These are phyloP conservation scores for Juglanconis sp. DNA, from an alignment of 2,329 filamentous ascomycete species.

Conservation along the genomic window DNA sequence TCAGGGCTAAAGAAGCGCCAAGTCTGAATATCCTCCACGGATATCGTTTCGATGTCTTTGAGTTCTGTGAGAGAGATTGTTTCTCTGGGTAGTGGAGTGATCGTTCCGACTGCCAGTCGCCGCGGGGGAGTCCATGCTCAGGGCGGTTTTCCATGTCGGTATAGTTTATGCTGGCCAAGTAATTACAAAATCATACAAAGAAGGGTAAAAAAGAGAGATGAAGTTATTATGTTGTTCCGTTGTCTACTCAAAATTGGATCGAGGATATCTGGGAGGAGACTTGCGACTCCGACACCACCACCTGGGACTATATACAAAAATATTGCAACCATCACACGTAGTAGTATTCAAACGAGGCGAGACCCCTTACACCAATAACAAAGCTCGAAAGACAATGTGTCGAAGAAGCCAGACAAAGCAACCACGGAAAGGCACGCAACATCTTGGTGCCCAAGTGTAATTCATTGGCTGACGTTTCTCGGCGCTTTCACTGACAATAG, in stretches of 20 bases:
- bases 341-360: neutral
- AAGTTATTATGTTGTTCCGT: too few relatives aligned
- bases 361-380: neutral
- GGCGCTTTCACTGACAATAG: too few relatives aligned
- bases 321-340: neutral
- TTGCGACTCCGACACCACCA: neutral
- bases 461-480: too few relatives aligned
- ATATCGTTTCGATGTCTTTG: constrained; percentile 1
- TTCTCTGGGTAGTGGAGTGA: neutral
- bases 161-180: too few relatives aligned
- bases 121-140: neutral
- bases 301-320: neutral
- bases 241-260: neutral
- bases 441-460: too few relatives aligned
- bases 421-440: too few relatives aligned
- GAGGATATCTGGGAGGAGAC: neutral
- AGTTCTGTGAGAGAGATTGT: neutral
- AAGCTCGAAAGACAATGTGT: neutral
- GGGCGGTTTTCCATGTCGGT: constrained; percentile 1
- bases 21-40: constrained; percentile 13
- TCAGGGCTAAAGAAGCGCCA: constrained; percentile 3
- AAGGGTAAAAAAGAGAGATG: too few relatives aligned
- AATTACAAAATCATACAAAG: too few relatives aligned
- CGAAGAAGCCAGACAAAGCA: too few relatives aligned
- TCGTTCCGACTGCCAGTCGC: neutral